These are phyloP conservation scores for Diddensiella caesifluorescens DNA, from an alignment of 805 yeast genomes.

Conservation along the genomic window DNA sequence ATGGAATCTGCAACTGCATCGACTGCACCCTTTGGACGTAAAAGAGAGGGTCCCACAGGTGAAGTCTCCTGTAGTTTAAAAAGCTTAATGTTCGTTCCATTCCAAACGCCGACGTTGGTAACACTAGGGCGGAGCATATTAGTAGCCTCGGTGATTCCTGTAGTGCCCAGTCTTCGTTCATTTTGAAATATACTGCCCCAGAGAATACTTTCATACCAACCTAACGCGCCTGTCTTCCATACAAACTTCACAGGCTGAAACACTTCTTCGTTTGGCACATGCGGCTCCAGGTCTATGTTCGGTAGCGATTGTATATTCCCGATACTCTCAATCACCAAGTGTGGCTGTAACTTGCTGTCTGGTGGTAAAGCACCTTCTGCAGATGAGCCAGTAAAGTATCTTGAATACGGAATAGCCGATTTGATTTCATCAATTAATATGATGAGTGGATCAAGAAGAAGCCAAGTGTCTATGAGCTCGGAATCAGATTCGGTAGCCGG, in stretches of 20 bases:
- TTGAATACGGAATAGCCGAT: constrained; percentile 11
- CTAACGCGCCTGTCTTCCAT: constrained; percentile 62
- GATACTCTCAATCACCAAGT: constrained; percentile 22
- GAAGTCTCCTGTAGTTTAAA: constrained; percentile 43
- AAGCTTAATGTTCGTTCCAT: constrained; percentile 43
- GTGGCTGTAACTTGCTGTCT: constrained; percentile 19
- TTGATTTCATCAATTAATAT: constrained; percentile 11
- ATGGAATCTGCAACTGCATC: constrained; percentile 47
- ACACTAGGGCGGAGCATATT: constrained; percentile 19
- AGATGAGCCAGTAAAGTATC: constrained; percentile 13
- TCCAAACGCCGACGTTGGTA: constrained; percentile 45
- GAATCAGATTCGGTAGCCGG: background rate
- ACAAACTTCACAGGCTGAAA: constrained; percentile 47
- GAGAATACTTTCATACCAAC: constrained; percentile 68
- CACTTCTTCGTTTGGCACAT: constrained; percentile 20
- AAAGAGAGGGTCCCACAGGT: constrained; percentile 37
- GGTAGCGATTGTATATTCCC: constrained; percentile 14
- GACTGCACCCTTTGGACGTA: constrained; percentile 40
- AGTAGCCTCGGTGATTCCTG: constrained; percentile 15
- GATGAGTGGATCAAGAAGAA: constrained; percentile 15
- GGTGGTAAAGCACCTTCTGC: constrained; percentile 1
- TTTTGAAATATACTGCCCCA: constrained; percentile 51
- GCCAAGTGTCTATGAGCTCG: constrained; percentile 11
- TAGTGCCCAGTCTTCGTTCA: constrained; percentile 14
- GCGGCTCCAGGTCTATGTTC: constrained; percentile 13